Percentiles rank a stretch among this genome's conserved stretches.
Evolutionary conservation across 345 rosid genomes (phyloP).

Genomic region (Eucalyptus decipiens): DNA sequence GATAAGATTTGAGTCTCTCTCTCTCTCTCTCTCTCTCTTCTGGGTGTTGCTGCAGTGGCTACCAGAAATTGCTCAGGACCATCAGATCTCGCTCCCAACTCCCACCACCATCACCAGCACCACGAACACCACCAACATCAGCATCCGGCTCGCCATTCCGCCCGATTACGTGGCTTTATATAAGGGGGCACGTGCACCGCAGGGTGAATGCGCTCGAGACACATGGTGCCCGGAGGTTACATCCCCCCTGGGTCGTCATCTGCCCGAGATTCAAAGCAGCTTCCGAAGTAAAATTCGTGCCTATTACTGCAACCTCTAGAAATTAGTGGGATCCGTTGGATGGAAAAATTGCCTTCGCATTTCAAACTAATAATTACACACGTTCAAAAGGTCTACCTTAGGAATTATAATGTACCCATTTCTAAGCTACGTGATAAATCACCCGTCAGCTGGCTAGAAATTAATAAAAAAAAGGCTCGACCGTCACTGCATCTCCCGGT

Average conservation of each 20-base stretch:
- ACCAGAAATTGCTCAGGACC: background rate
- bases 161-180: constrained; percentile 17
- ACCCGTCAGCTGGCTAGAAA: background rate
- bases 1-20: background rate
- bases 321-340: background rate
- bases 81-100: constrained; percentile 5
- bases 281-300: background rate
- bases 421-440: background rate
- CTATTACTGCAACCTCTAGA: background rate
- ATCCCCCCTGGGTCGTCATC: background rate
- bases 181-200: constrained; percentile 29
- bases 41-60: background rate
- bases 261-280: background rate
- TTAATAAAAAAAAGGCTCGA: background rate
- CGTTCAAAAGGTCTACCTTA: background rate
- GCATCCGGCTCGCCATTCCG: background rate
- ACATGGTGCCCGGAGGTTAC: constrained; percentile 9
- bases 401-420: background rate
- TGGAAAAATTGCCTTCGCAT: background rate
- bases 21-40: background rate
- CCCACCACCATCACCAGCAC: background rate
- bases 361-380: background rate
- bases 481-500: background rate
- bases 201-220: constrained; percentile 4
- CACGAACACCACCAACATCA: background rate